A percentile compares a stretch with the other conserved stretches of the same genome.
Conservation (phyloP, 441 rosid species). For the Corymbia citriodora region DNA sequence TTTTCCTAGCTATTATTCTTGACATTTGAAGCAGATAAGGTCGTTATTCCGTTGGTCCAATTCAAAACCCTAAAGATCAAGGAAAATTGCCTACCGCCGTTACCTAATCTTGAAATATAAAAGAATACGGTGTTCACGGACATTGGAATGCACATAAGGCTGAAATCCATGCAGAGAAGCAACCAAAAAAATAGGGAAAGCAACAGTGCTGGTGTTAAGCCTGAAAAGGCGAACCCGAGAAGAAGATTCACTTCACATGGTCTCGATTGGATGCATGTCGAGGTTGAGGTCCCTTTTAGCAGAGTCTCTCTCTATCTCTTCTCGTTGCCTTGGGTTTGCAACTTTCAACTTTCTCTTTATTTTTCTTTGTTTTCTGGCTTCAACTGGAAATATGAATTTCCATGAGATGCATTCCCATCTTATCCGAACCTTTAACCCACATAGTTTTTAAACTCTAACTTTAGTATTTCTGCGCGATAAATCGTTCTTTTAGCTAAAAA, state of each 20-base stretch:
- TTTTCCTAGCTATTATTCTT: background rate
- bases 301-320: background rate
- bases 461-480: background rate
- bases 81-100: background rate
- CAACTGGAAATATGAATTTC: background rate
- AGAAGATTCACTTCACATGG: background rate
- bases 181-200: background rate
- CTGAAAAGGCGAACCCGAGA: background rate
- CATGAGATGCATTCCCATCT: background rate
- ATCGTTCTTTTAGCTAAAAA: background rate
- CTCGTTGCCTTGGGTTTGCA: background rate
- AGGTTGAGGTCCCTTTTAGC: background rate
- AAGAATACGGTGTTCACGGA: background rate
- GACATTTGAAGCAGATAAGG: background rate
- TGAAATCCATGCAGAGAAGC: background rate
- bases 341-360: background rate
- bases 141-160: background rate
- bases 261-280: background rate
- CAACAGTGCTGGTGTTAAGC: background rate
- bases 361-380: background rate
- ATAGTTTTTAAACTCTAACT: background rate
- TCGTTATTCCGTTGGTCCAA: background rate
- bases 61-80: background rate
- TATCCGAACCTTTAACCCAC: background rate
- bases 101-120: background rate